phyloP scores from a whole-genome alignment of 2,329 filamentous ascomycete genomes.

The Neodidymelliopsis sp. region DNA sequence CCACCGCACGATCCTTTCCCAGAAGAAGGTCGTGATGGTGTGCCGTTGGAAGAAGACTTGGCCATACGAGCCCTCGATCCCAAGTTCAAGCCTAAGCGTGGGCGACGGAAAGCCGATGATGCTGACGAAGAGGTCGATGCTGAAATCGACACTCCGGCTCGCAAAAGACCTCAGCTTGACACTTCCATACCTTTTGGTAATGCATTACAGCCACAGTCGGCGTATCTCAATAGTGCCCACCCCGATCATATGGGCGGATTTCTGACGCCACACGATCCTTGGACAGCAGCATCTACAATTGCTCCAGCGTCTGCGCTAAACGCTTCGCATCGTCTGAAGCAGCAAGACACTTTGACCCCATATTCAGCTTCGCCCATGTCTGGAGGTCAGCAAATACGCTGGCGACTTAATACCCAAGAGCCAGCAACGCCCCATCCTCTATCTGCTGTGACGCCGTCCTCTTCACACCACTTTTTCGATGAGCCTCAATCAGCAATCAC shows the following conservation, averaged over 20 bases:
- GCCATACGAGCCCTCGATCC: conserved; percentile 84
- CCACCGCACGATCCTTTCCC: conserved; percentile 67
- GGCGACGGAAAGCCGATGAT: conserved; percentile 68
- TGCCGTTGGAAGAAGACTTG: conserved; percentile 86
- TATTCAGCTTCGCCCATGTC: conserved; percentile 55
- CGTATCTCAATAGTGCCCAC: conserved; percentile 63
- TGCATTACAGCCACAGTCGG: conserved; percentile 52
- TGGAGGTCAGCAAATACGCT: conserved; percentile 53
- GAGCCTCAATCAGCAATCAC: conserved; percentile 80
- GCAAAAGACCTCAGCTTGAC: conserved; percentile 70
- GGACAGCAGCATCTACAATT: conserved; percentile 51
- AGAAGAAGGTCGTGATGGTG: conserved; percentile 76
- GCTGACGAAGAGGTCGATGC: conserved; percentile 63
- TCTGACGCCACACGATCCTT: conserved; percentile 54
- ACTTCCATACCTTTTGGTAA: conserved; percentile 55
- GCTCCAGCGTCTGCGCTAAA: conserved; percentile 49
- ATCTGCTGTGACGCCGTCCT: conserved; percentile 77
- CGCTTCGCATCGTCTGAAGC: conserved; percentile 44
- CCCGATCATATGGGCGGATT: conserved; percentile 61
- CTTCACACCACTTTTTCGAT: conserved; percentile 57
- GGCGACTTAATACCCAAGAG: conserved; percentile 63
- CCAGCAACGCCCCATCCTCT: conserved; percentile 76
- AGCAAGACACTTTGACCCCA: conserved; percentile 45
- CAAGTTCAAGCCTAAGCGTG: conserved; percentile 70
- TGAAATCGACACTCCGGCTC: conserved; percentile 46